Conservation (phyloP, 2,329 filamentous ascomycete species). For the Pezicula carpinea region DNA sequence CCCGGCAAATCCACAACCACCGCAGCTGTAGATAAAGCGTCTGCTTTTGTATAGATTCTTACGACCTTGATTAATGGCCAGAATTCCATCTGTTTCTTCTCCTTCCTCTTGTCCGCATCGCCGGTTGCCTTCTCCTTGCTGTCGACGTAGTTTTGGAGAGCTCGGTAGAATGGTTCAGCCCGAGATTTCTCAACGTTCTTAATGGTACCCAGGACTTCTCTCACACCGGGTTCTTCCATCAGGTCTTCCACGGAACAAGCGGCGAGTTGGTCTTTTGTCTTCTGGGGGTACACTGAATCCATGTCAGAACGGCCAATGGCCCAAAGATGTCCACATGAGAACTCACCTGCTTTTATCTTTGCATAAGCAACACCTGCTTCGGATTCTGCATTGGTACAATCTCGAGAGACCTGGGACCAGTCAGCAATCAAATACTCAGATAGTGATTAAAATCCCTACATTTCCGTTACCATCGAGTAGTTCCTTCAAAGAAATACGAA, state of each 20-base stretch:
- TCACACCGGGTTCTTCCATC: slow-evolving; percentile 18
- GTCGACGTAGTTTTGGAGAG: slow-evolving; percentile 20
- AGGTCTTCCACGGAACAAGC: slow-evolving; percentile 10
- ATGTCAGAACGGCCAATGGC: slow-evolving; percentile 33
- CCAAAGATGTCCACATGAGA: background rate
- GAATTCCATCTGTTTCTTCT: slow-evolving; percentile 29
- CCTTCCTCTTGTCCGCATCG: slow-evolving; percentile 37
- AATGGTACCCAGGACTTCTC: slow-evolving; percentile 15
- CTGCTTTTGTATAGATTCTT: slow-evolving; percentile 39
- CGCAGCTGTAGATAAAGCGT: slow-evolving; percentile 43
- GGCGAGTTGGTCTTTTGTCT: slow-evolving; percentile 35
- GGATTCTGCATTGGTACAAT: slow-evolving; percentile 15
- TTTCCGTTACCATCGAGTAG: slow-evolving; percentile 11
- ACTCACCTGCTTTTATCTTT: slow-evolving; percentile 40
- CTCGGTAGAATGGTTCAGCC: slow-evolving; percentile 16
- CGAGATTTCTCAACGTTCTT: slow-evolving; percentile 10
- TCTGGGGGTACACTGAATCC: slow-evolving; percentile 38
- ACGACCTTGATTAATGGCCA: slow-evolving; percentile 37
- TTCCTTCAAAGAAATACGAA: slow-evolving; percentile 12
- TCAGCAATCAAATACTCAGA: slow-evolving; percentile 36
- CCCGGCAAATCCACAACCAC: slow-evolving; percentile 51
- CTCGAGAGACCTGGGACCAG: slow-evolving; percentile 14
- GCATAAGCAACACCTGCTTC: slow-evolving; percentile 41
- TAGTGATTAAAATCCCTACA: slow-evolving; percentile 31
- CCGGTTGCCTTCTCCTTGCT: slow-evolving; percentile 24